Evolutionary conservation across 805 yeast genomes (phyloP).

Genomic region (Candida maesae): DNA sequence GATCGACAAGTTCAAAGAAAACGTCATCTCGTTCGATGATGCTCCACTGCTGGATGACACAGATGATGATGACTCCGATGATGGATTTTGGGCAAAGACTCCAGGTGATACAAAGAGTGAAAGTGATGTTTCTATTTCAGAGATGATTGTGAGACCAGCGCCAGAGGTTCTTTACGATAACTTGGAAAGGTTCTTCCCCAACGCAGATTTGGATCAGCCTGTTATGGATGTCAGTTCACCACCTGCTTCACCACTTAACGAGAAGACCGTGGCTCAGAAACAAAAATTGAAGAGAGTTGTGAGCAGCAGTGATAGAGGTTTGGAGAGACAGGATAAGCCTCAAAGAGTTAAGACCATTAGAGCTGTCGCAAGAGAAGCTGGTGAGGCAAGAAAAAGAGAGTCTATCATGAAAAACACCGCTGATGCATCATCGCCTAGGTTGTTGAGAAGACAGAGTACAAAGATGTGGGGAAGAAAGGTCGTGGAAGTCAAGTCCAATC

Average conservation of each 20-base stretch:
- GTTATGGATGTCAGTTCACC: conserved; percentile 70
- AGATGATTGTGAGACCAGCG: conserved; percentile 86
- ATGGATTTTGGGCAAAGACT: conserved; percentile 57
- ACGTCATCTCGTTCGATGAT: conserved; percentile 67
- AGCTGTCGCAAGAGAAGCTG: conserved; percentile 89
- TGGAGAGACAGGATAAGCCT: conserved; percentile 29
- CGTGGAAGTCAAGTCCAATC: conserved; percentile 80
- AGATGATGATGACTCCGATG: conserved; percentile 47
- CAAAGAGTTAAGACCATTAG: conserved; percentile 87
- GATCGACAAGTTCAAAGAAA: conserved; percentile 63
- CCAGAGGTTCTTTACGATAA: conserved; percentile 91
- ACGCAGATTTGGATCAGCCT: conserved; percentile 88
- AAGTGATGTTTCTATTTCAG: conserved; percentile 29
- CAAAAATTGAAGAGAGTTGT: conserved; percentile 20
- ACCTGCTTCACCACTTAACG: conserved; percentile 46
- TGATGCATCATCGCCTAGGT: conserved; percentile 25
- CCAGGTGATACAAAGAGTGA: conserved; percentile 27
- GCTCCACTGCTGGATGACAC: conserved; percentile 52
- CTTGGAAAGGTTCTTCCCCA: conserved; percentile 87
- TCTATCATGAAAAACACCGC: conserved; percentile 16
- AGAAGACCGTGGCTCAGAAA: conserved; percentile 2
- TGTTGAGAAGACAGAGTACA: conserved; percentile 74
- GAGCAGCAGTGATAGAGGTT: conserved; percentile 15
- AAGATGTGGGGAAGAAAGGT: conserved; percentile 97
- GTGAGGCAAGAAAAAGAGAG: conserved; percentile 49